Evolutionary conservation across 805 yeast species (phyloP).

Genomic region (Monosporozyma aerobia): DNA sequence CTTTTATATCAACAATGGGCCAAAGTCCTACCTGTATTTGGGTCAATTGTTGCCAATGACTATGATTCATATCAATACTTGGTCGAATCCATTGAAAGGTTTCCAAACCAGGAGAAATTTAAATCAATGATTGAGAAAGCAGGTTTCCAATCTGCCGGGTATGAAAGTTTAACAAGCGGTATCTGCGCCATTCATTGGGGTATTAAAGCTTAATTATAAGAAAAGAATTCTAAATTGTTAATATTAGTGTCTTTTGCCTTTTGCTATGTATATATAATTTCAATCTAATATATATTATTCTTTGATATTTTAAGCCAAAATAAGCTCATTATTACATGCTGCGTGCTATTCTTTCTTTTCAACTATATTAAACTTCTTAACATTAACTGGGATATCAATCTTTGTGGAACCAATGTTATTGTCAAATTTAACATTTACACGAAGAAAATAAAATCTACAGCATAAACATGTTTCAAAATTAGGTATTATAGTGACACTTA

Average conservation of each 20-base stretch:
- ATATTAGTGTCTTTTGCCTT: background rate
- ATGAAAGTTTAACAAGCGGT: conserved; percentile 90
- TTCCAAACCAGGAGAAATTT: conserved; percentile 88
- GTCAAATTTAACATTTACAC: conserved; percentile 39
- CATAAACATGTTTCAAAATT: conserved; percentile 55
- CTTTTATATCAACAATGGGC: conserved; percentile 80
- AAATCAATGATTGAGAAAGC: conserved; percentile 88
- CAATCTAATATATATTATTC: background rate
- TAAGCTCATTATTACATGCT: background rate
- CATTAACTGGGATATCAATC: conserved; percentile 32
- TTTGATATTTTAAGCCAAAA: background rate
- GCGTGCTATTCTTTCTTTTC: background rate
- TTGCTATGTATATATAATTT: background rate
- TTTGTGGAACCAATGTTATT: conserved; percentile 25
- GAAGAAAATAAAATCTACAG: conserved; percentile 48
- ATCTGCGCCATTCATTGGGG: conserved; percentile 95
- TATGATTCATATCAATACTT: conserved; percentile 92
- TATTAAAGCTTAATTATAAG: conserved; percentile 53
- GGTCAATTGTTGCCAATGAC: conserved; percentile 91
- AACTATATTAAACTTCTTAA: conserved; percentile 20
- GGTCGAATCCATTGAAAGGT: conserved; percentile 86
- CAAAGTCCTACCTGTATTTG: conserved; percentile 82
- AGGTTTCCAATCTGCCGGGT: conserved; percentile 90
- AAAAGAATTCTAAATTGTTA: background rate
- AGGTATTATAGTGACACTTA: conserved; percentile 46